Percentiles rank a stretch among this genome's conserved stretches.
phyloP scores from a whole-genome alignment of 805 yeast genomes.

The Diddensiella transvaalensis region DNA sequence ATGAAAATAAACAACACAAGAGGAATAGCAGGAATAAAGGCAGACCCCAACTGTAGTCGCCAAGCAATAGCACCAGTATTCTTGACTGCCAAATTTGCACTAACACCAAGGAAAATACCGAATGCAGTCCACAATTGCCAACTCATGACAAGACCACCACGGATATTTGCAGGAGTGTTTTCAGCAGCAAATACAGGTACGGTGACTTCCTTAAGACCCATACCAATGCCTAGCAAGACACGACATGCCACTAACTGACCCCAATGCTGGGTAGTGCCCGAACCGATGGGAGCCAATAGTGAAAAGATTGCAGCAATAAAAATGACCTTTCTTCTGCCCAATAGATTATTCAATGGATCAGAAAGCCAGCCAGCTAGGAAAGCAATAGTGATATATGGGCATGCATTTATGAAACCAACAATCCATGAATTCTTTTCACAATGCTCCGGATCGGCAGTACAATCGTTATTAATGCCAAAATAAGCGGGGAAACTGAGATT shows the following conservation, averaged over 20 bases:
- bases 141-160: constrained; percentile 66
- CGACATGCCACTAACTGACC: constrained; percentile 65
- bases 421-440: constrained; percentile 48
- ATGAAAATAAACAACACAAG: constrained; percentile 48
- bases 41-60: constrained; percentile 72
- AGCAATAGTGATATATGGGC: constrained; percentile 59
- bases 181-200: constrained; percentile 76
- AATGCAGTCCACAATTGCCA: constrained; percentile 65
- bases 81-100: constrained; percentile 65
- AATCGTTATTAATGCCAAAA: constrained; percentile 34
- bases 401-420: constrained; percentile 57
- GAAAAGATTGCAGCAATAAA: constrained; percentile 54
- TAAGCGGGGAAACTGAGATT: constrained; percentile 39
- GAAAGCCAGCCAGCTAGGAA: constrained; percentile 54
- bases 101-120: constrained; percentile 59
- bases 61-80: constrained; percentile 46
- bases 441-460: constrained; percentile 31
- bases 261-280: constrained; percentile 55
- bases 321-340: constrained; percentile 58
- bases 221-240: constrained; percentile 39
- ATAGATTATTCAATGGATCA: constrained; percentile 44
- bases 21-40: constrained; percentile 53
- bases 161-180: constrained; percentile 59
- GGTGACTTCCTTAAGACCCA: constrained; percentile 32
- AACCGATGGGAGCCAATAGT: constrained; percentile 52